Percentiles rank a stretch among this genome's conserved stretches.
phyloP scores from a whole-genome alignment of 345 rosid genomes.

The Clausena lansium region DNA sequence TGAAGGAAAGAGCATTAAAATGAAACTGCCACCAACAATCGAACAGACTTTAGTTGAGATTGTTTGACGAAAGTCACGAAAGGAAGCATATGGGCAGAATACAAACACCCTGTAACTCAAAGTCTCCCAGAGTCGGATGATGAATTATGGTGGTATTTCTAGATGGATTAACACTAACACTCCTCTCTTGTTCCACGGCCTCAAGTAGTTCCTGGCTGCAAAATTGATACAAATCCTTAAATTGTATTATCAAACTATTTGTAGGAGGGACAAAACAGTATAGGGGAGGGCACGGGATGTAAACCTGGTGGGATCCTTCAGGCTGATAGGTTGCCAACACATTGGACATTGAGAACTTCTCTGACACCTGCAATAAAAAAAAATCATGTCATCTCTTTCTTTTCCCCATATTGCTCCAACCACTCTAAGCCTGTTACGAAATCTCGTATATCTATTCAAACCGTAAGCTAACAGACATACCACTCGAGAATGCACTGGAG shows the following conservation, averaged over 20 bases:
- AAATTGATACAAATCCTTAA: slow-evolving; percentile 17
- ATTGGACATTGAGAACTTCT: slow-evolving; percentile 99
- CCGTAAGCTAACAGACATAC: slow-evolving; percentile 31
- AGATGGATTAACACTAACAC: slow-evolving; percentile 61
- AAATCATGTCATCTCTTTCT: background rate
- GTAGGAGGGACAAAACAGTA: background rate
- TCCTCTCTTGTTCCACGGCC: slow-evolving; percentile 85
- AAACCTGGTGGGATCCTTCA: slow-evolving; percentile 89
- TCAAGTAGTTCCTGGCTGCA: slow-evolving; percentile 90
- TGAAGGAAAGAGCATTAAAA: slow-evolving; percentile 16
- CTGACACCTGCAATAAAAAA: slow-evolving; percentile 67
- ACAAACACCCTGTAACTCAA: slow-evolving; percentile 89
- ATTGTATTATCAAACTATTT: background rate
- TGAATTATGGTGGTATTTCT: slow-evolving; percentile 86
- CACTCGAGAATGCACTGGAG: slow-evolving; percentile 98
- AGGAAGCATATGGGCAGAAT: slow-evolving; percentile 14
- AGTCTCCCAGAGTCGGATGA: slow-evolving; percentile 94
- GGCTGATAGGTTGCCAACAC: slow-evolving; percentile 93
- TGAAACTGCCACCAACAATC: background rate
- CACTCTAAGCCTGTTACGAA: no score
- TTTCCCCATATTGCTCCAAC: background rate
- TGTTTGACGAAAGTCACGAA: no score
- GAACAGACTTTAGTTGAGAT: background rate
- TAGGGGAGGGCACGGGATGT: background rate
- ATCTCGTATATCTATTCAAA: no score